Evolutionary conservation across 1,284 basidiomycete genomes (phyloP).

Genomic region (Fistulina hepatica): DNA sequence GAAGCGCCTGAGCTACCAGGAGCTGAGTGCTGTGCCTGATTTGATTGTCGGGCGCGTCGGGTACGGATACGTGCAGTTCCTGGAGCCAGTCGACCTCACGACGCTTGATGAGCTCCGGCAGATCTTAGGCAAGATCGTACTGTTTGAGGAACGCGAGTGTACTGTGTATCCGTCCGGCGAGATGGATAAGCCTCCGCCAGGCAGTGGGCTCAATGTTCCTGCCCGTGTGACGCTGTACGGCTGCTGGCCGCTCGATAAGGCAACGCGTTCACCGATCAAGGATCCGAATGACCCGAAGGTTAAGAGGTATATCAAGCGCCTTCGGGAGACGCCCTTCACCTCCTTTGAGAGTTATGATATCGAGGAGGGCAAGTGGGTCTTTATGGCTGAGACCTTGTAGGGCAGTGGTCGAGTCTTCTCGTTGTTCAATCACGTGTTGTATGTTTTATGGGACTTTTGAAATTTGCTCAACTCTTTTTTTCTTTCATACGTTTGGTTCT

Average conservation of each 20-base stretch:
- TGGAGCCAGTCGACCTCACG: slow-evolving; percentile 89
- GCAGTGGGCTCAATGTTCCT: slow-evolving; percentile 83
- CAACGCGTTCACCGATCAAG: slow-evolving; percentile 83
- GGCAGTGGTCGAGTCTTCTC: too few relatives aligned
- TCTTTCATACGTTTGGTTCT: too few relatives aligned
- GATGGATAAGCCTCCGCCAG: slow-evolving; percentile 69
- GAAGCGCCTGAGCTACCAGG: slow-evolving; percentile 57
- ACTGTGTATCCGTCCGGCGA: slow-evolving; percentile 88
- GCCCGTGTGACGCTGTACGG: slow-evolving; percentile 72
- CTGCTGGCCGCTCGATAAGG: slow-evolving; percentile 89
- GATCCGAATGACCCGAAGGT: slow-evolving; percentile 68
- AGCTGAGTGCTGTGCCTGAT: slow-evolving; percentile 59
- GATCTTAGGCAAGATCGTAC: slow-evolving; percentile 79
- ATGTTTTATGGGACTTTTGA: too few relatives aligned
- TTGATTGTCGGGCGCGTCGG: slow-evolving; percentile 86
- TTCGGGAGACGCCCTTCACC: slow-evolving; percentile 81
- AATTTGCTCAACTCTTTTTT: too few relatives aligned
- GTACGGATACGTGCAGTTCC: slow-evolving; percentile 85
- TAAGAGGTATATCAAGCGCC: slow-evolving; percentile 71
- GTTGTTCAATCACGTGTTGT: too few relatives aligned
- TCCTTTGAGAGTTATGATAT: slow-evolving; percentile 78
- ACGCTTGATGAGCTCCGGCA: slow-evolving; percentile 71
- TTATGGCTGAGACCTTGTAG: slow-evolving; percentile 88
- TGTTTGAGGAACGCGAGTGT: slow-evolving; percentile 87
- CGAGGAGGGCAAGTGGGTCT: slow-evolving; percentile 83